These are phyloP conservation scores for Cadophora sp. DNA, from an alignment of 2,329 filamentous ascomycete genomes.

Conservation along the genomic window DNA sequence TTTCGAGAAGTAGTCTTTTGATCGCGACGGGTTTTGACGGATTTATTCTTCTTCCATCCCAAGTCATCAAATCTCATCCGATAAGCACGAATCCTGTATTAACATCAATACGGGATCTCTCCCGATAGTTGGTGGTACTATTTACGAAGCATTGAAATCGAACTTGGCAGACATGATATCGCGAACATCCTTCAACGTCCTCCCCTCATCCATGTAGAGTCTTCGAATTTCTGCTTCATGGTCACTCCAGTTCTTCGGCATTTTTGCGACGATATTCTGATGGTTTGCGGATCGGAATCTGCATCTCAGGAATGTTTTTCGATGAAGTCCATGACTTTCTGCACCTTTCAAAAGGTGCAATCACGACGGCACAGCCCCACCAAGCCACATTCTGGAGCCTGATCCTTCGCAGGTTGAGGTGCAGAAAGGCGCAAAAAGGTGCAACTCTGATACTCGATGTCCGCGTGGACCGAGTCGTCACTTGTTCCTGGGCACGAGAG, in stretches of 20 bases:
- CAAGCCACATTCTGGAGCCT: background rate
- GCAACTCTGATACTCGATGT: background rate
- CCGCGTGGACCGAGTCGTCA: too few species aligned
- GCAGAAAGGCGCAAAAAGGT: background rate
- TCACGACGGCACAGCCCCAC: background rate
- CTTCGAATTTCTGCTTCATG: background rate
- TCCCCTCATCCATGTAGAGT: background rate
- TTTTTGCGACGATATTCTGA: background rate
- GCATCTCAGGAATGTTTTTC: background rate
- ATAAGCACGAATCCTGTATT: background rate
- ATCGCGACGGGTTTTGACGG: background rate
- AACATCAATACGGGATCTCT: too few species aligned
- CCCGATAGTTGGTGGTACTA: background rate
- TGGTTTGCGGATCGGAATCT: background rate
- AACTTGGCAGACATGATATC: background rate
- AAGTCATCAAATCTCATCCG: background rate
- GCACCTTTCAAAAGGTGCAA: conserved; percentile 3
- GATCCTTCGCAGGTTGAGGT: background rate
- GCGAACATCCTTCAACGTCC: background rate
- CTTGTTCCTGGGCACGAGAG: too few species aligned
- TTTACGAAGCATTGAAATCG: background rate
- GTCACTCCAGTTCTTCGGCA: conserved; percentile 3
- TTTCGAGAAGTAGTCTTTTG: background rate
- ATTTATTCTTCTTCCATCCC: conserved; percentile 3
- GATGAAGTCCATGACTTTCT: background rate